Percentiles rank a stretch among this genome's conserved stretches.
Conservation (phyloP, 441 rosid genomes). For the Macaranga tanarius region DNA sequence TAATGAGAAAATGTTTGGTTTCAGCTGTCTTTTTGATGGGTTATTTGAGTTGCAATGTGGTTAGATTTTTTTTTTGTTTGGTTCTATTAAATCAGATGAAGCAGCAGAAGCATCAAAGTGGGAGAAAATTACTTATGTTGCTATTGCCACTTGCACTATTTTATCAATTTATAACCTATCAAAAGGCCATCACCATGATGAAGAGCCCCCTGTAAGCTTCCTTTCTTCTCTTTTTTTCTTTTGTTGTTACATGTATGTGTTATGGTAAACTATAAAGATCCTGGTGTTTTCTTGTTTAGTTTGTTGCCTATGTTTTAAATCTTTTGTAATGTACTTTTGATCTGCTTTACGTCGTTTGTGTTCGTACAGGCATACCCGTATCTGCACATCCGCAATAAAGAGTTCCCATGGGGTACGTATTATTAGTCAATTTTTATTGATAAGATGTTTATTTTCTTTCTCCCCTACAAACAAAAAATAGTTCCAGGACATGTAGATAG, state of each 20-base stretch:
- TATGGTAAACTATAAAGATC: neutral
- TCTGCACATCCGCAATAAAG: slow-evolving; percentile 91
- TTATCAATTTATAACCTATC: slow-evolving; percentile 55
- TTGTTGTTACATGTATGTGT: too few relatives aligned
- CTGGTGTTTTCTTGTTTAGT: neutral
- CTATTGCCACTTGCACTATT: slow-evolving; percentile 57
- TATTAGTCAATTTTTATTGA: slow-evolving; percentile 2
- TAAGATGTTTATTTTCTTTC: neutral
- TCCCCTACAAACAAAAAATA: neutral
- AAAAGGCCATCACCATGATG: slow-evolving; percentile 76
- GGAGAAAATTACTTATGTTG: slow-evolving; percentile 89
- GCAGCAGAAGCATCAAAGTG: slow-evolving; percentile 57
- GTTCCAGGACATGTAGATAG: neutral
- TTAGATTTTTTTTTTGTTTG: neutral
- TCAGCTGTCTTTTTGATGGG: neutral
- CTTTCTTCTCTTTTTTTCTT: neutral
- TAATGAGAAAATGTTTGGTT: neutral
- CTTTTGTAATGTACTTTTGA: slow-evolving; percentile 6
- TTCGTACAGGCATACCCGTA: slow-evolving; percentile 63
- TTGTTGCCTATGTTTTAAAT: neutral
- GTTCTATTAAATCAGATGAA: slow-evolving; percentile 44
- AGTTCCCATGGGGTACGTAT: slow-evolving; percentile 94
- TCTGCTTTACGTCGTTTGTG: slow-evolving; percentile 12
- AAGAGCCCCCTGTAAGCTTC: slow-evolving; percentile 77
- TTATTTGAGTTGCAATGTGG: too few relatives aligned